Conservation (phyloP, 345 rosid genomes). For the Gossypium australe region DNA sequence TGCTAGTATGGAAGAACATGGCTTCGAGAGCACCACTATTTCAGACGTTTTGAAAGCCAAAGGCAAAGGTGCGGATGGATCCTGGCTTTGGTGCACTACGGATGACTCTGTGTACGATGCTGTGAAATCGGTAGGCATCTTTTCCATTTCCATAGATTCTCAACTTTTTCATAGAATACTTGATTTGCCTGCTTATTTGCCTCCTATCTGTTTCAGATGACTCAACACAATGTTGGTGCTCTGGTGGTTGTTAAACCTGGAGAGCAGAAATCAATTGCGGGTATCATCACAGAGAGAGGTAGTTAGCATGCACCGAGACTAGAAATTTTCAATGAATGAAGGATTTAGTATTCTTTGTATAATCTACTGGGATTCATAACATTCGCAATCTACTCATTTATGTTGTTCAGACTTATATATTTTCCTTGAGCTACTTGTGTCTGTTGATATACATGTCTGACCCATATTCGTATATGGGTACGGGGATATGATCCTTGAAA, state of each 20-base stretch:
- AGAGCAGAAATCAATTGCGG: constrained; percentile 82
- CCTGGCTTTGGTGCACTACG: constrained; percentile 99
- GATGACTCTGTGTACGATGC: constrained; percentile 88
- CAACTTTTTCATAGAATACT: neutral
- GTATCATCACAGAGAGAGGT: constrained; percentile 98
- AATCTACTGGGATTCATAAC: neutral
- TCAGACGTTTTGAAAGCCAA: constrained; percentile 68
- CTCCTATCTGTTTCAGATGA: constrained; percentile 52
- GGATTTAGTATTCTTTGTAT: neutral
- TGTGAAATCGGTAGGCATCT: constrained; percentile 73
- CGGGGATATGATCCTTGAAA: too few species aligned
- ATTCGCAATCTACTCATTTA: neutral
- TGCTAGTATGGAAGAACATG: constrained; percentile 80
- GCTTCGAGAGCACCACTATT: constrained; percentile 88
- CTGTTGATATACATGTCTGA: too few species aligned
- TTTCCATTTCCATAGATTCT: neutral
- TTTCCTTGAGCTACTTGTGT: too few species aligned
- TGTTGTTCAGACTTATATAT: too few species aligned
- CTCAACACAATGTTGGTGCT: constrained; percentile 96
- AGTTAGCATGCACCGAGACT: neutral
- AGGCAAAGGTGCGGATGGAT: constrained; percentile 92
- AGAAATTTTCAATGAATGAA: neutral
- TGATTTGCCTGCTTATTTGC: neutral
- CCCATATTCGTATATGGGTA: too few species aligned
- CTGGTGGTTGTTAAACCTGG: constrained; percentile 93